phyloP scores from a whole-genome alignment of 2,329 filamentous ascomycete species.

The Aspergillus sp. region DNA sequence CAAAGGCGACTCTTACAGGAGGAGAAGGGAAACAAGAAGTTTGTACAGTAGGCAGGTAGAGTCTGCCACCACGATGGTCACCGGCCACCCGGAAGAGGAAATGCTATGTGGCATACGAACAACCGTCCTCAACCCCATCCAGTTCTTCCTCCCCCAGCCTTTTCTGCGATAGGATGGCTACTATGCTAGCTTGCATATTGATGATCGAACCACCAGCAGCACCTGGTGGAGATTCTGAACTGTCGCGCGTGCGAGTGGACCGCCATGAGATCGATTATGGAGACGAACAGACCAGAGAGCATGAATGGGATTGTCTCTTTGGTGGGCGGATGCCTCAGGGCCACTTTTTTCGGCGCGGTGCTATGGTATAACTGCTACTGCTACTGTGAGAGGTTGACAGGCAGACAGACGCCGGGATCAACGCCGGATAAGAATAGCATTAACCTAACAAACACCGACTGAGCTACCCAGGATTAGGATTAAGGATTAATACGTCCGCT shows the following conservation, averaged over 20 bases:
- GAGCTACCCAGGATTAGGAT: neutral
- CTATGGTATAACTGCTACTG: neutral
- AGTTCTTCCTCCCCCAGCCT: constrained; percentile 1
- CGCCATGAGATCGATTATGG: neutral
- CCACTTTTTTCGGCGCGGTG: neutral
- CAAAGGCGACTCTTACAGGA: neutral
- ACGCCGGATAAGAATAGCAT: constrained; percentile 3
- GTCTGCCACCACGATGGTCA: constrained; percentile 12
- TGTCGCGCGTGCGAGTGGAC: constrained; percentile 13
- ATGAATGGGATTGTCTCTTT: constrained; percentile 1
- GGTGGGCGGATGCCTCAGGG: neutral
- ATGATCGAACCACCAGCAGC: neutral
- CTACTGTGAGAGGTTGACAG: neutral
- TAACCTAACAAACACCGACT: neutral
- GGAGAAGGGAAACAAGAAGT: neutral
- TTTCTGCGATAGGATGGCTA: neutral
- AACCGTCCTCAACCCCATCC: neutral
- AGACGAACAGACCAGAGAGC: neutral
- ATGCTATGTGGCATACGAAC: constrained; percentile 1
- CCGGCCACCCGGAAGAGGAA: constrained; percentile 16
- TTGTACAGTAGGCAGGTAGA: too few species aligned
- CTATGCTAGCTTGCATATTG: neutral
- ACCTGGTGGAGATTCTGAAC: constrained; percentile 14
- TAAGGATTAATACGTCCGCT: constrained; percentile 1
- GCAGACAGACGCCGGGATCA: neutral